Percentiles rank a stretch among this genome's conserved stretches.
Conservation (phyloP, 495 filamentous ascomycete species). For the Cercophora newfieldiana region DNA sequence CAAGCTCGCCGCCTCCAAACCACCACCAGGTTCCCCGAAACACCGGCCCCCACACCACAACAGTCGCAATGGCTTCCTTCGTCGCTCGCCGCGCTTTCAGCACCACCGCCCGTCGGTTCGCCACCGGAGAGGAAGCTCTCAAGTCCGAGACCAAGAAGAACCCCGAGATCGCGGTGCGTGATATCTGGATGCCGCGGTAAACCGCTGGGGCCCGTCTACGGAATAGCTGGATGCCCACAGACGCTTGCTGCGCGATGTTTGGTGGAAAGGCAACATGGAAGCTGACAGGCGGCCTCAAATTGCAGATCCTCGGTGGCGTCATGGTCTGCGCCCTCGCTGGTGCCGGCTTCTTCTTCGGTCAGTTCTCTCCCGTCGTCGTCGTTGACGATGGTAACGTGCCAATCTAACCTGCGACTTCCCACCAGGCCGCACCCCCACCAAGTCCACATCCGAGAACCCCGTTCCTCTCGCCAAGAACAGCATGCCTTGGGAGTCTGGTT, state of each 20-base stretch:
- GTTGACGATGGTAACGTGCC: not conserved
- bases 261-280: not conserved
- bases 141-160: slow-evolving; percentile 53
- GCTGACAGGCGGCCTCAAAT: slow-evolving; percentile 23
- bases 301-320: slow-evolving; percentile 81
- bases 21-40: slow-evolving; percentile 13
- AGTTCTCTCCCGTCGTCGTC: slow-evolving; percentile 12
- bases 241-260: not conserved
- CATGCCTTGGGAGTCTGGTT: slow-evolving; percentile 86
- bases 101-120: slow-evolving; percentile 46
- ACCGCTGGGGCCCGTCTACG: not conserved
- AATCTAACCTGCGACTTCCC: slow-evolving; percentile 23
- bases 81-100: slow-evolving; percentile 50
- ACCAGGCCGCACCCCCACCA: slow-evolving; percentile 80
- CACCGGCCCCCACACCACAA: slow-evolving; percentile 5
- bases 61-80: slow-evolving; percentile 46
- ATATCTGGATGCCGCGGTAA: slow-evolving; percentile 21
- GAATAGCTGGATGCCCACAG: not conserved
- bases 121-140: slow-evolving; percentile 42
- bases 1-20: slow-evolving; percentile 14
- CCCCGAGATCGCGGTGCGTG: slow-evolving; percentile 53
- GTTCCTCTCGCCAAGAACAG: slow-evolving; percentile 70
- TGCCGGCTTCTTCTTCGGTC: slow-evolving; percentile 85
- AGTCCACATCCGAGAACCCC: slow-evolving; percentile 73
- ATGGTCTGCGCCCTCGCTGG: slow-evolving; percentile 87